Percentiles rank a stretch among this genome's conserved stretches.
Conservation (phyloP, 108 stramenopile species). For the Skeletonema potamos region DNA sequence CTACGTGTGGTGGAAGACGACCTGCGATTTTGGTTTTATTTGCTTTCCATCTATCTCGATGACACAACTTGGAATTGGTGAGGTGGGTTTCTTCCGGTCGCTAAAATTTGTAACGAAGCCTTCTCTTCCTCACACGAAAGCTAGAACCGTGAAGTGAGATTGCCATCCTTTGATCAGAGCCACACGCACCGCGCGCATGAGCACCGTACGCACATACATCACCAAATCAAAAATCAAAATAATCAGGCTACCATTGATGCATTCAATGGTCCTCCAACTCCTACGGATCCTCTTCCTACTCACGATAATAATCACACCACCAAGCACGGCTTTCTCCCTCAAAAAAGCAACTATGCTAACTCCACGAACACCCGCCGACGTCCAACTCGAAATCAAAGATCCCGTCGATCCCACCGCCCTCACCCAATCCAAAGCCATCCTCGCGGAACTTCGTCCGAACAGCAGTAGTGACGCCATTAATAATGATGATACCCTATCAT, state of each 20-base stretch:
- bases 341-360: slow-evolving; percentile 46
- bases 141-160: too few relatives aligned
- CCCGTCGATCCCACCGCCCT: slow-evolving; percentile 86
- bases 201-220: too few relatives aligned
- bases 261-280: background rate
- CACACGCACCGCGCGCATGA: too few relatives aligned
- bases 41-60: too few relatives aligned
- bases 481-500: background rate
- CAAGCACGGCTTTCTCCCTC: background rate
- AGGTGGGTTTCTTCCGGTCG: too few relatives aligned
- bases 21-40: too few relatives aligned
- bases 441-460: slow-evolving; percentile 55
- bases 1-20: too few relatives aligned
- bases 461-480: slow-evolving; percentile 4
- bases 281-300: background rate
- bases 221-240: too few relatives aligned
- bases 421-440: slow-evolving; percentile 77
- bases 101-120: too few relatives aligned
- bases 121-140: too few relatives aligned
- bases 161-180: too few relatives aligned
- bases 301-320: background rate
- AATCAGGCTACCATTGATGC: background rate
- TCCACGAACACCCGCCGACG: slow-evolving; percentile 62
- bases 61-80: too few relatives aligned
- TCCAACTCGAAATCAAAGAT: slow-evolving; percentile 83